Percentiles rank a stretch among this genome's conserved stretches.
Conservation (phyloP, 1,284 basidiomycete genomes). For the Ceratobasidium papillatum region DNA sequence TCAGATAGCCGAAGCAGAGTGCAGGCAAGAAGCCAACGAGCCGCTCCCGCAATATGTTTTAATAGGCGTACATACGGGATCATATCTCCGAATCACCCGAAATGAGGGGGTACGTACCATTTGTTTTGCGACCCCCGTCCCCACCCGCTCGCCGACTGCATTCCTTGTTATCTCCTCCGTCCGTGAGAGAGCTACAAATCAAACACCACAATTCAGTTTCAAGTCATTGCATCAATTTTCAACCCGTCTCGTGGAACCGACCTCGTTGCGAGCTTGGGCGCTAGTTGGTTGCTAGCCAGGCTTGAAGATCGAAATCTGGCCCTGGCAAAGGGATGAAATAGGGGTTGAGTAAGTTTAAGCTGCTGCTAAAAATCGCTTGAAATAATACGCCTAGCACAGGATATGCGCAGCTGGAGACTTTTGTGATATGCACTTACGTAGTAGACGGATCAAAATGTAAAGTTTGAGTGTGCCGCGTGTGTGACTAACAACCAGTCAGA, state of each 20-base stretch:
- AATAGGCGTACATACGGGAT: background rate
- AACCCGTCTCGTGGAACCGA: background rate
- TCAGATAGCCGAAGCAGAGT: background rate
- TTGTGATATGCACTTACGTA: background rate
- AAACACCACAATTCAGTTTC: background rate
- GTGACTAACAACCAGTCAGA: background rate
- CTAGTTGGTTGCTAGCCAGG: conserved; percentile 16
- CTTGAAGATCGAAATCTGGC: background rate
- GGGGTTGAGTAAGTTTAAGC: conserved; percentile 1
- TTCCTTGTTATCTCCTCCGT: background rate
- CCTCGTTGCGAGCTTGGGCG: conserved; percentile 8
- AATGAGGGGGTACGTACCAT: conserved; percentile 8
- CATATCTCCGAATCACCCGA: conserved; percentile 10
- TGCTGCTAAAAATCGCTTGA: background rate
- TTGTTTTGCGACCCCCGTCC: background rate
- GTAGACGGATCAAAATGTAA: background rate
- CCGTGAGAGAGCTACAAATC: background rate
- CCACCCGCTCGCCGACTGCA: background rate
- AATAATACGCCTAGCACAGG: background rate
- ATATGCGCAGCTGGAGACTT: background rate
- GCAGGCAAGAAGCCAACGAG: background rate
- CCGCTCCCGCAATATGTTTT: background rate
- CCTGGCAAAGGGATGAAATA: conserved; percentile 11
- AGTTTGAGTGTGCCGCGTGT: background rate
- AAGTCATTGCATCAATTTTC: background rate